Percentiles rank a stretch among this genome's conserved stretches.
phyloP scores from a whole-genome alignment of 306 rosid genomes.

The Betula pendula region DNA sequence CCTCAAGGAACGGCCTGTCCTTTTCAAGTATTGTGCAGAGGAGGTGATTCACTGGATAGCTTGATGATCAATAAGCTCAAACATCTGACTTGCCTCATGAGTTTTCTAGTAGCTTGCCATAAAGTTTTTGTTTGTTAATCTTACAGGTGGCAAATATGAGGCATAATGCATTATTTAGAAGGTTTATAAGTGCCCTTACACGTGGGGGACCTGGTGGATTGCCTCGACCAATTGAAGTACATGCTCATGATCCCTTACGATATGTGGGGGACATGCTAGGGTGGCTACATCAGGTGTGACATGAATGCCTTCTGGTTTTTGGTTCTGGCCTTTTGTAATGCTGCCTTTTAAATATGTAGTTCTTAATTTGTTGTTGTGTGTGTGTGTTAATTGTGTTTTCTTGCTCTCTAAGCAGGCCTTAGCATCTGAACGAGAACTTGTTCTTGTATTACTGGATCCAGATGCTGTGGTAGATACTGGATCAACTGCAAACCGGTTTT shows the following conservation, averaged over 20 bases:
- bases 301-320: constrained; percentile 28
- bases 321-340: constrained; percentile 22
- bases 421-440: constrained; percentile 99
- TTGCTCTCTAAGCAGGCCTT: constrained; percentile 63
- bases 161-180: constrained; percentile 90
- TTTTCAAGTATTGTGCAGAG: constrained; percentile 98
- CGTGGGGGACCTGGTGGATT: constrained; percentile 98
- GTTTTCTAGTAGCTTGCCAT: constrained; percentile 3
- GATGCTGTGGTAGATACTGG: constrained; percentile 62
- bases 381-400: constrained; percentile 8
- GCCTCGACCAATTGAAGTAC: constrained; percentile 99
- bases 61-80: constrained; percentile 8
- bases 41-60: constrained; percentile 59
- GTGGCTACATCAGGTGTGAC: constrained; percentile 89
- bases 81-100: background rate
- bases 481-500: constrained; percentile 54
- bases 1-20: constrained; percentile 92
- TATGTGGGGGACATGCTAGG: constrained; percentile 97
- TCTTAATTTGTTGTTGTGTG: constrained; percentile 2
- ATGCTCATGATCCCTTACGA: constrained; percentile 96
- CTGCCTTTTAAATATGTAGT: constrained; percentile 14
- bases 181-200: constrained; percentile 96
- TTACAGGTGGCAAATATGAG: constrained; percentile 96
- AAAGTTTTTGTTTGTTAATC: constrained; percentile 17
- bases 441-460: constrained; percentile 73